Evolutionary conservation across 805 yeast species (phyloP).

Genomic region (Nakazawaea anatomiae): DNA sequence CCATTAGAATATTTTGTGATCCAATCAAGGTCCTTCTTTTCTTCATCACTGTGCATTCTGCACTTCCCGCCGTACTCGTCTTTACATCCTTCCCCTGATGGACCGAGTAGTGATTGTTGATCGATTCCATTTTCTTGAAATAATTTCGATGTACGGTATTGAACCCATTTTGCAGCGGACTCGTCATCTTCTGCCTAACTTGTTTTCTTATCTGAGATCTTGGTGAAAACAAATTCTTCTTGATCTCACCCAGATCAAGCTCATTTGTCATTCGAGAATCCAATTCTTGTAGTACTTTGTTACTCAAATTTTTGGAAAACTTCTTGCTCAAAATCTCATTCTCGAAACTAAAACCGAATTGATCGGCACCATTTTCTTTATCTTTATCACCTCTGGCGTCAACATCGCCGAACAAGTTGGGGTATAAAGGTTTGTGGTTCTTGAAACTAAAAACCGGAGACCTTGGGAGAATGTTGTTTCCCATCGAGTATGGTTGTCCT

Average conservation of each 20-base stretch:
- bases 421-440: slow-evolving; percentile 2
- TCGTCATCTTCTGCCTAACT: slow-evolving; percentile 14
- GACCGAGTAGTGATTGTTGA: slow-evolving; percentile 41
- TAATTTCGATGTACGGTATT: slow-evolving; percentile 39
- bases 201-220: slow-evolving; percentile 13
- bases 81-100: neutral
- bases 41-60: slow-evolving; percentile 2
- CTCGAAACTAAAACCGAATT: slow-evolving; percentile 27
- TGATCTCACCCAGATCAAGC: neutral
- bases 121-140: slow-evolving; percentile 45
- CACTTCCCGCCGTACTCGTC: neutral
- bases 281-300: slow-evolving; percentile 39
- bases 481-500: neutral
- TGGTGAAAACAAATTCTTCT: slow-evolving; percentile 5
- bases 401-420: slow-evolving; percentile 10
- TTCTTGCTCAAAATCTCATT: slow-evolving; percentile 35
- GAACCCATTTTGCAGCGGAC: slow-evolving; percentile 28
- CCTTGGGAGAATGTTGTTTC: slow-evolving; percentile 1
- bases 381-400: slow-evolving; percentile 10
- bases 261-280: slow-evolving; percentile 29
- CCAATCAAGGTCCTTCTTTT: slow-evolving; percentile 9
- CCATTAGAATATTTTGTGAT: slow-evolving; percentile 1
- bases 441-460: slow-evolving; percentile 10
- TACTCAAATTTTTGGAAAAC: slow-evolving; percentile 41
- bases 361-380: slow-evolving; percentile 24